Base-by-base conservation (phyloP, 495 filamentous ascomycete species). In the Lophiostoma macrostomum region DNA sequence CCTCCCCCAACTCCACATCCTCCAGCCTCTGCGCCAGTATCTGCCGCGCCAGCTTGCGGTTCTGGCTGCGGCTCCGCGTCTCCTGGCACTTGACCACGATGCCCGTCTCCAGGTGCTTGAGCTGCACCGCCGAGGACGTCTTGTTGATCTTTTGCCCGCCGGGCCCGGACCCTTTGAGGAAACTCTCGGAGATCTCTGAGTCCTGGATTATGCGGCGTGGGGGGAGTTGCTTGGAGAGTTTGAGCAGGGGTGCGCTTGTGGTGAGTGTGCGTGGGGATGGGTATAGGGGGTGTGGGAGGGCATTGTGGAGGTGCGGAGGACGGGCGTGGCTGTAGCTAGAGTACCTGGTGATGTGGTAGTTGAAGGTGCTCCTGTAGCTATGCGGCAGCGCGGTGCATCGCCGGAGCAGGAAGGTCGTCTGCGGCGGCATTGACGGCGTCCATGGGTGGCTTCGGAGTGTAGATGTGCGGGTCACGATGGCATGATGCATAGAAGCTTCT, bases 111-210 rank as follows among this genome's bases (percentile, higher is more conserved):
- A 87, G 70, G 71, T 98, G 93, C 50, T 82, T 91, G 22, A 98
- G 77, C 65, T 98, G 94, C 31, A 97, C 93, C 38, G 93, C 93
- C 7, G 88, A 96, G 58, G 82, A 84, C 19, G 93, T 97, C 84
- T 98, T 98, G 73, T 98, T 98, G 70, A 96, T 97, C 69, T 97
- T 97, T 69, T 98, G 93, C 0, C 93, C 93, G 38, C 93, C 93
- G 1, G 93, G 93, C 10, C 93, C 93, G 62, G 80, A 87, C 64
- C 93, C 93, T 66, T 90, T 95, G 22, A 98, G 78, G 72, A 93
- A 98, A 36, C 78, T 77, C 60, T 95, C 85, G 29, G 80, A 80
- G 52, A 97, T 79, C 41, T 96, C 89, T 24, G 75, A 73, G 58
- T 96, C 91, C 11, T 81, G 72, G 56, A 95, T 74, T 58, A 80